Percentiles rank a stretch among this genome's conserved stretches.
Conservation (phyloP, 164 flowering plant genomes). For the Paratinospora sagittata region DNA sequence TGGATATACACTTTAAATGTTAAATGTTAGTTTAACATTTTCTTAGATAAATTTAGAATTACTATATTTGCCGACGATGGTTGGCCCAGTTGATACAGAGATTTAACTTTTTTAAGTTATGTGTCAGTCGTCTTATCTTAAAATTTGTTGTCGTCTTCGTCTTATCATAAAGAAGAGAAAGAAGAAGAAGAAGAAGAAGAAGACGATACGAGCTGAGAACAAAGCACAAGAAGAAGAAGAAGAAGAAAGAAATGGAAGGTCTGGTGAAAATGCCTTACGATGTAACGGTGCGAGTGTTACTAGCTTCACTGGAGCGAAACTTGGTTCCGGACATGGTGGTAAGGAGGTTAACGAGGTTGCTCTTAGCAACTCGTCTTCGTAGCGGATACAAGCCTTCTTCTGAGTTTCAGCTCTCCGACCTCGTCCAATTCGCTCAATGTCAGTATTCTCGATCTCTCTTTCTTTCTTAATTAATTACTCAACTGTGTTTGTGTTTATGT, state of each 20-base stretch:
- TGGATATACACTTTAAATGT: too few relatives aligned
- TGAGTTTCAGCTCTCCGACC: constrained; percentile 57
- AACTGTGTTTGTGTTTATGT: neutral
- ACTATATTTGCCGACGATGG: too few relatives aligned
- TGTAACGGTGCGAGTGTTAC: constrained; percentile 48
- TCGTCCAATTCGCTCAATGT: constrained; percentile 66
- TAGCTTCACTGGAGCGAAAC: constrained; percentile 61
- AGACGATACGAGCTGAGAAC: too few relatives aligned
- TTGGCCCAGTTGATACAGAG: too few relatives aligned
- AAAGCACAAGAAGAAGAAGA: neutral
- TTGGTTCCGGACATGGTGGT: constrained; percentile 69
- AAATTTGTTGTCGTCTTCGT: too few relatives aligned
- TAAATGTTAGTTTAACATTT: too few relatives aligned
- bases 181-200: too few relatives aligned
- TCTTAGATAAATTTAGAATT: too few relatives aligned
- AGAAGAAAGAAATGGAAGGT: constrained; percentile 32
- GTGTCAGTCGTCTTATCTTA: too few relatives aligned
- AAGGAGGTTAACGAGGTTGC: constrained; percentile 64
- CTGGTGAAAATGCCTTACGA: constrained; percentile 55
- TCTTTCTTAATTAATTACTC: neutral
- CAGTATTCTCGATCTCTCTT: neutral
- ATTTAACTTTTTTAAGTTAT: too few relatives aligned
- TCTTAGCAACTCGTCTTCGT: constrained; percentile 69
- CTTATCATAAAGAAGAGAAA: too few relatives aligned
- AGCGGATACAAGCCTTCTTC: constrained; percentile 58